These are phyloP conservation scores for Trametes cinnabarina DNA, from an alignment of 768 basidiomycete species.

Conservation along the genomic window DNA sequence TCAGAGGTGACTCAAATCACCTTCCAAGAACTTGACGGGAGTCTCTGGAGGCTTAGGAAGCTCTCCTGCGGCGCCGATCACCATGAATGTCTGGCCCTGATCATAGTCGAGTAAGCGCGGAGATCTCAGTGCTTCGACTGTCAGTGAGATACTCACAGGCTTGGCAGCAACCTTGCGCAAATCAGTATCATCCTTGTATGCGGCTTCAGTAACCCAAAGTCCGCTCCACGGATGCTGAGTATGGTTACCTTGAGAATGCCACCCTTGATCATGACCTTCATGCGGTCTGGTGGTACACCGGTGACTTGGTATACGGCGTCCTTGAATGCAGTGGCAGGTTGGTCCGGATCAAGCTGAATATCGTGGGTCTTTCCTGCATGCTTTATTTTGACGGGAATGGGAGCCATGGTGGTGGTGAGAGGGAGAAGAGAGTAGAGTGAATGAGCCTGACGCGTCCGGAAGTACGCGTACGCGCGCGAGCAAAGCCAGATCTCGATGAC, in stretches of 20 bases:
- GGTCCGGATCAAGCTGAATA: conserved; percentile 69
- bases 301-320: conserved; percentile 77
- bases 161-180: conserved; percentile 86
- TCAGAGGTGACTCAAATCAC: conserved; percentile 34
- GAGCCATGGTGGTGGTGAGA: conserved; percentile 48
- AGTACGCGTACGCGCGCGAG: conserved; percentile 10
- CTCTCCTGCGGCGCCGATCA: conserved; percentile 91
- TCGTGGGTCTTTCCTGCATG: conserved; percentile 81
- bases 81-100: conserved; percentile 87
- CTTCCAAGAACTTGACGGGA: conserved; percentile 82
- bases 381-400: conserved; percentile 79
- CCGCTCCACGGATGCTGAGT: neutral
- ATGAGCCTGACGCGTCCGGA: conserved; percentile 5
- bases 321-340: conserved; percentile 74
- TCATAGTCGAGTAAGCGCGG: neutral
- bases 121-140: neutral
- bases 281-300: conserved; percentile 84
- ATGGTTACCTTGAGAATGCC: conserved; percentile 78
- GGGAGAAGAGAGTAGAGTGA: neutral
- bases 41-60: conserved; percentile 84
- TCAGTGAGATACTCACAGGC: conserved; percentile 45
- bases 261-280: conserved; percentile 98
- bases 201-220: neutral
- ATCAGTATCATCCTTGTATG: conserved; percentile 73
- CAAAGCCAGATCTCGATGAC: conserved; percentile 13